A percentile compares a stretch with the other conserved stretches of the same genome.
Evolutionary conservation across 257 asterid genomes (phyloP).

Genomic region (Thymus mandschuricus): DNA sequence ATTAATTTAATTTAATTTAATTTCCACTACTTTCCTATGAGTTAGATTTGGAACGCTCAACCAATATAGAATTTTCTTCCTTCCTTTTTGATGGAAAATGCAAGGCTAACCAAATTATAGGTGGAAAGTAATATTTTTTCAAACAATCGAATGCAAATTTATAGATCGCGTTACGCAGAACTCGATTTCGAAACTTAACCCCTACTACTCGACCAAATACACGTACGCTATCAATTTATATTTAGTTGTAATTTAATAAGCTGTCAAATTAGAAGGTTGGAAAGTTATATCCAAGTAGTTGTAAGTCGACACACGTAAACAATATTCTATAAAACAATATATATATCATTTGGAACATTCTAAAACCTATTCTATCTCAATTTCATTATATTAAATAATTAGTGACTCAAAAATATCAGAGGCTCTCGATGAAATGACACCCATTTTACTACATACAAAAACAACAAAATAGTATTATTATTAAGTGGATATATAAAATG

Average conservation of each 20-base stretch:
- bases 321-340: not conserved
- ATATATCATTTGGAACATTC: conserved; percentile 35
- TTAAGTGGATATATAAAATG: too few relatives aligned
- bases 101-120: conserved; percentile 48
- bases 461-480: too few relatives aligned
- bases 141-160: too few relatives aligned
- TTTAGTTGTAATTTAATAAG: not conserved
- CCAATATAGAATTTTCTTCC: conserved; percentile 39
- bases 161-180: too few relatives aligned
- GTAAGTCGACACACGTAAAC: not conserved
- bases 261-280: conserved; percentile 25
- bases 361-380: not conserved
- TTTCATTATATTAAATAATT: too few relatives aligned
- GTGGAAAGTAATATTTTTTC: conserved; percentile 13
- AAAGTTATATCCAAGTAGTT: conserved; percentile 22
- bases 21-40: conserved; percentile 22
- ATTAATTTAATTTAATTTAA: not conserved
- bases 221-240: not conserved
- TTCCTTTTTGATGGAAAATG: conserved; percentile 37
- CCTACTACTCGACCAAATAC: too few relatives aligned
- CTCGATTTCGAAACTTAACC: too few relatives aligned
- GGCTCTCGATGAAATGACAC: too few relatives aligned
- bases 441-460: too few relatives aligned
- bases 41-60: conserved; percentile 53
- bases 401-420: too few relatives aligned